Evolutionary conservation across 1,139 yeast species (phyloP), one percentile per base, ranked within the genome.

Genomic region (Groenewaldozyma sp.): DNA sequence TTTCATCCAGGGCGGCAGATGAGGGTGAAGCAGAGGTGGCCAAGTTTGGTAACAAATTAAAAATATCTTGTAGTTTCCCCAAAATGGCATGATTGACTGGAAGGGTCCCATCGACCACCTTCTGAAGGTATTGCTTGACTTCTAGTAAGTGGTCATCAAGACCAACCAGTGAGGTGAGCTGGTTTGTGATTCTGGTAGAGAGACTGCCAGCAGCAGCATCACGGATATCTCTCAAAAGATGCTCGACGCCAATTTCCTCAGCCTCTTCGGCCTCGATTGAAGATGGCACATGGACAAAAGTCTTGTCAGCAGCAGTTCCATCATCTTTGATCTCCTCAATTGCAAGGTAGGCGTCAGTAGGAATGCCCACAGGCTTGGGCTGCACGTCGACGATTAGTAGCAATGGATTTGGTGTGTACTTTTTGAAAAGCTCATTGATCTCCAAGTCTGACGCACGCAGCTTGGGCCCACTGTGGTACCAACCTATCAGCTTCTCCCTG

Each of bases 401-500:
- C 40, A 91, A 68, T 3, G 98, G 98, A 49, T 82, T 79, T 10
- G 79, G 64, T 0, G 91, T 78, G 60, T 87, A 91, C 53, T 76
- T 80, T 62, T 82, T 88, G 67, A 93, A 87, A 38, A 80, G 63
- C 51, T 91, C 96, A 56, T 88, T 91, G 56, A 93, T 91, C 58
- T 82, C 84, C 50, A 91, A 70, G 60, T 93, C 99, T 14, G 94
- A 80, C 2, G 91, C 74, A 53, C 77, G 78, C 52, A 93, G 73
- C 62, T 88, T 87, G 11, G 97, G 97, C 1, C 98, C 99, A 14
- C 95, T 80, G 60, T 93, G 99, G 59, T 93, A 93, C 99, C 99
- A 93, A 9, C 99, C 99, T 60, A 93, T 79, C 44, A 93, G 71
- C 60, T 78, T 83, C 60, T 93, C 99, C 65, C 84, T 86, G 21